Evolutionary conservation across 164 flowering plant species (phyloP).

Genomic region (Warburgia ugandensis): DNA sequence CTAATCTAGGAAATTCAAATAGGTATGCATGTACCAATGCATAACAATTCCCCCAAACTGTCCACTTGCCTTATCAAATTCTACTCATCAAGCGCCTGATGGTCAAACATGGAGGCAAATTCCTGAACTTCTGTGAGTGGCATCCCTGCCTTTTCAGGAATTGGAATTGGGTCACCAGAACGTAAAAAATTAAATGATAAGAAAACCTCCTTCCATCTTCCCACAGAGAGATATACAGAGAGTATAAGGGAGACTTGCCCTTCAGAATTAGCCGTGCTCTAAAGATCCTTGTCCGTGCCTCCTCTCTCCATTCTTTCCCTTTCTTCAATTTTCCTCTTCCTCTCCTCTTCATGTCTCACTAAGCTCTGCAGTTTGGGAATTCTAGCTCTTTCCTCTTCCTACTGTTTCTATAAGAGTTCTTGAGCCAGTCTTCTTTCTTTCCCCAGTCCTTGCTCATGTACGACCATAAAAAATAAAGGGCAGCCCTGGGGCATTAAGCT

Average conservation of each 20-base stretch:
- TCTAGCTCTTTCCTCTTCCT: constrained; percentile 78
- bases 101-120: constrained; percentile 59
- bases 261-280: constrained; percentile 78
- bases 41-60: too few relatives aligned
- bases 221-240: too few relatives aligned
- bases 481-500: too few relatives aligned
- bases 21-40: too few relatives aligned
- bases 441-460: constrained; percentile 74
- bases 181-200: too few relatives aligned
- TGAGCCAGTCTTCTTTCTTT: constrained; percentile 59
- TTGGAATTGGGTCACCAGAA: constrained; percentile 89
- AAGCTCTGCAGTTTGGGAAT: constrained; percentile 80
- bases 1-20: too few relatives aligned
- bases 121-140: constrained; percentile 84
- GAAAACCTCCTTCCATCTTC: too few relatives aligned
- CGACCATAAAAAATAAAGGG: neutral
- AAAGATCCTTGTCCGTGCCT: constrained; percentile 64
- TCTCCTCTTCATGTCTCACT: constrained; percentile 87
- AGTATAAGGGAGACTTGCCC: constrained; percentile 51
- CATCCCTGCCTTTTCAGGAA: constrained; percentile 69
- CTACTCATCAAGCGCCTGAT: constrained; percentile 79
- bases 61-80: constrained; percentile 59
- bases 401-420: constrained; percentile 56
- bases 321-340: constrained; percentile 83
- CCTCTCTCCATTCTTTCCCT: constrained; percentile 59